Conservation (phyloP, 163 green algal species). For the Prototheca wickerhamii region DNA sequence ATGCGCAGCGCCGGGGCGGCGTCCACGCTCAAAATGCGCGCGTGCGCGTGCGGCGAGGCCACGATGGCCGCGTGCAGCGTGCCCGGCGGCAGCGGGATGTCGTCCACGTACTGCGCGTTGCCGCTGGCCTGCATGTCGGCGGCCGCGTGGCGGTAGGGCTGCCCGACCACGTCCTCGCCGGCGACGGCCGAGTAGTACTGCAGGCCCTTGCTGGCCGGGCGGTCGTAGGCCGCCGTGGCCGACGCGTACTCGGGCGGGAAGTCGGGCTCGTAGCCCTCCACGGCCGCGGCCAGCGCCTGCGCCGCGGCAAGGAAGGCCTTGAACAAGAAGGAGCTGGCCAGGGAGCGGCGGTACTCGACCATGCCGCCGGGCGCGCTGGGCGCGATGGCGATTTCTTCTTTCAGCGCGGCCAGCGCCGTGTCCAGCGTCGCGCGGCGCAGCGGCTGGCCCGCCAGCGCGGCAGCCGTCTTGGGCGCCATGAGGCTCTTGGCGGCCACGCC, state of each 20-base stretch:
- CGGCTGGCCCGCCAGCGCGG: conserved; percentile 48
- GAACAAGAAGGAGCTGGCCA: conserved; percentile 89
- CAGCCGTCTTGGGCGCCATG: conserved; percentile 45
- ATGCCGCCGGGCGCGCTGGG: conserved; percentile 74
- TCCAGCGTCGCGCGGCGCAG: conserved; percentile 50
- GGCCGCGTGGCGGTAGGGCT: conserved; percentile 72
- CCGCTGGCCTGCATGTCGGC: conserved; percentile 83
- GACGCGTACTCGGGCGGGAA: background rate
- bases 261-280: background rate
- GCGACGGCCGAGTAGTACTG: conserved; percentile 59
- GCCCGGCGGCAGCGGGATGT: conserved; percentile 61
- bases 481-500: conserved; percentile 79
- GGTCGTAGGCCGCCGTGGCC: conserved; percentile 39
- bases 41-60: conserved; percentile 65
- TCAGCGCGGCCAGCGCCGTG: conserved; percentile 50
- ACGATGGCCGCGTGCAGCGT: conserved; percentile 74
- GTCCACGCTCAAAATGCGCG: conserved; percentile 58
- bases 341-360: conserved; percentile 78
- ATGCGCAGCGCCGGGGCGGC: conserved; percentile 35
- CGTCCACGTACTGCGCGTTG: conserved; percentile 86
- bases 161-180: conserved; percentile 57
- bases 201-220: conserved; percentile 58
- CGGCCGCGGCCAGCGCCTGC: conserved; percentile 4
- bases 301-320: conserved; percentile 74
- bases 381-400: conserved; percentile 64